Base-by-base conservation (phyloP, 2,329 filamentous ascomycete genomes). In the Rutstroemia sydowiana region DNA sequence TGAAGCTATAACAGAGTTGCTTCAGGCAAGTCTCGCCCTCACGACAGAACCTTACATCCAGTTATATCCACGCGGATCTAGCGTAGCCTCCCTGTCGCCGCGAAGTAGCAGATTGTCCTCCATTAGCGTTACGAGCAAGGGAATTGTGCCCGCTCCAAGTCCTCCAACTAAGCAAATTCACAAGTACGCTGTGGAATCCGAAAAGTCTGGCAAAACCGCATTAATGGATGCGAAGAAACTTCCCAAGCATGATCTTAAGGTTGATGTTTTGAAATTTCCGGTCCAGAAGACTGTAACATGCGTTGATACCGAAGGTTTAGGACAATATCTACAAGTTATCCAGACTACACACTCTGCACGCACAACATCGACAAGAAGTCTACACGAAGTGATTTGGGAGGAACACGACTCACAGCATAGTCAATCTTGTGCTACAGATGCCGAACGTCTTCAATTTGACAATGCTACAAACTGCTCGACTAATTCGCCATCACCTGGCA, bases 381-480 rank as follows among this genome's bases (percentile, higher is more conserved):
- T 57, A 8, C 57, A 63, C 42, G 62, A 64, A 46, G 51, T 63
- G 6, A 56, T 64, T 11, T 64, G 62, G 62, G 45, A 62, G 41
- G 57, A 49, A 16, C 45, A 36, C 11, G 41, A 23, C 7, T 55
- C 47, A 10, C 46, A 48, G 1, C 45, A 39, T 21, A 53, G 44
- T 20, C 5, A 16, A 32, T 51, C 53, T 28, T 51, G 42, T 14
- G 8, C 55, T 5, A 51, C 49, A 5, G 52, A 54, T 2, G 52
- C 57, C 20, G 54, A 55, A 13, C 40, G 54, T 8, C 18, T 13
- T 37, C 7, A 39, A 43, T 18, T 18, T 4, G n/a, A n/a, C n/a
- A n/a, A n/a, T n/a, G 31, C 49, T 14, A 16, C 11, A 18, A 28
- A 6, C 40, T 23, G 14, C 13, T 51, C 51, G 10, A 39, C 32